Evolutionary conservation across 495 filamentous ascomycete genomes (phyloP).

Genomic region (Hypoxylon rickii): DNA sequence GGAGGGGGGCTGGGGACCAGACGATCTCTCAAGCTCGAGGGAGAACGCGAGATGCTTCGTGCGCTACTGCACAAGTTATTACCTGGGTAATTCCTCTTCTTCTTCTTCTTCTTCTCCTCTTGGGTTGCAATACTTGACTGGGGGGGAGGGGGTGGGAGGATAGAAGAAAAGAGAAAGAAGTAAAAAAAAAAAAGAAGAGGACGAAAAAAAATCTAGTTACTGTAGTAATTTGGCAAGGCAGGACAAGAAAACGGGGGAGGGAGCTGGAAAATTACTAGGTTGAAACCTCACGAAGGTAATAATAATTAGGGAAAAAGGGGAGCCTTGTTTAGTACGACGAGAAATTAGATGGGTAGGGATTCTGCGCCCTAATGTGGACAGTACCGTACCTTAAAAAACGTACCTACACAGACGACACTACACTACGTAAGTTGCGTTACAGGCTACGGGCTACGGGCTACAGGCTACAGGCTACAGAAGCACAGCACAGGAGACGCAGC

Average conservation of each 20-base stretch:
- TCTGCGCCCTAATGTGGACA: constrained; percentile 37
- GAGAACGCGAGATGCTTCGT: constrained; percentile 33
- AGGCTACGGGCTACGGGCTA: too few relatives aligned
- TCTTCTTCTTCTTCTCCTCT: constrained; percentile 35
- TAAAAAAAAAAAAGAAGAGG: constrained; percentile 16
- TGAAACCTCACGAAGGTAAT: constrained; percentile 39
- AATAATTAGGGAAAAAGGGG: constrained; percentile 44
- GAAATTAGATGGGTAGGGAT: constrained; percentile 44
- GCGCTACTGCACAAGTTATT: constrained; percentile 35
- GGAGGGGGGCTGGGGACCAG: constrained; percentile 20
- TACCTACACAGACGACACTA: too few relatives aligned
- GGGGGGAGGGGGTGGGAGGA: constrained; percentile 5
- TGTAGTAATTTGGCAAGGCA: constrained; percentile 34
- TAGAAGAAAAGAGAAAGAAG: constrained; percentile 14
- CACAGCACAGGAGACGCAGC: too few relatives aligned
- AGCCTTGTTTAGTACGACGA: constrained; percentile 44
- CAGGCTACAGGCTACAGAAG: too few relatives aligned
- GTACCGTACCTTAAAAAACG: not conserved
- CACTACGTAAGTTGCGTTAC: too few relatives aligned
- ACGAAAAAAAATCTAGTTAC: constrained; percentile 19
- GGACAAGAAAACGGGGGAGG: constrained; percentile 26
- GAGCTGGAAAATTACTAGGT: constrained; percentile 41
- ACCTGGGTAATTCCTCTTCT: constrained; percentile 28
- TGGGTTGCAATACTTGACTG: constrained; percentile 23
- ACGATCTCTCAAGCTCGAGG: constrained; percentile 7